Conservation (phyloP, 164 flowering plant genomes). For the Houttuynia cordata region DNA sequence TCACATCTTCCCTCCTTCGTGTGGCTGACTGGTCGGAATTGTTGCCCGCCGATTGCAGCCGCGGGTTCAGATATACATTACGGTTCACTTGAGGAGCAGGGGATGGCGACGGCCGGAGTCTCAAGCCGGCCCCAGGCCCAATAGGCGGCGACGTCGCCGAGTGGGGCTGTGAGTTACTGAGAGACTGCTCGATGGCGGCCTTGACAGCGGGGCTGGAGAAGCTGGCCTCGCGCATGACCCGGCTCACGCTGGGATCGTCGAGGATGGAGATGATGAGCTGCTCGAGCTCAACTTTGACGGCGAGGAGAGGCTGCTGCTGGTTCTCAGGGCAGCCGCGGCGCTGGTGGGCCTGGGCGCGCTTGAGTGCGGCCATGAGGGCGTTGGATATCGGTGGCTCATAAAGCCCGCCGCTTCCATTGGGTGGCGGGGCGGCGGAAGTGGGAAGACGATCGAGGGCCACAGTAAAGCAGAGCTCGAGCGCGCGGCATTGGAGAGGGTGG, state of each 20-base stretch:
- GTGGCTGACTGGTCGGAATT: slow-evolving; percentile 18
- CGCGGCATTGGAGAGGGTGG: slow-evolving; percentile 95
- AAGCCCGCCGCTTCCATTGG: slow-evolving; percentile 10
- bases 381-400: slow-evolving; percentile 82
- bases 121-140: slow-evolving; percentile 22
- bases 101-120: slow-evolving; percentile 23
- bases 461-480: slow-evolving; percentile 95
- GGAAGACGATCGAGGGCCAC: slow-evolving; percentile 95
- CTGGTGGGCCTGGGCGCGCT: slow-evolving; percentile 96
- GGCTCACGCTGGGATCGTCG: slow-evolving; percentile 91
- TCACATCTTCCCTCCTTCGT: slow-evolving; percentile 54
- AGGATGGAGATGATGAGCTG: slow-evolving; percentile 83
- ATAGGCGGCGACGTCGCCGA: slow-evolving; percentile 19
- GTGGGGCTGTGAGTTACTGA: slow-evolving; percentile 19
- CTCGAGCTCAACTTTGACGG: slow-evolving; percentile 94
- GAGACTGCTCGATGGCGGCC: slow-evolving; percentile 72
- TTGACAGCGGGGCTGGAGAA: slow-evolving; percentile 97
- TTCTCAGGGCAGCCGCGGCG: slow-evolving; percentile 94
- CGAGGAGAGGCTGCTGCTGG: slow-evolving; percentile 93
- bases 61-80: slow-evolving; percentile 51
- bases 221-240: slow-evolving; percentile 97
- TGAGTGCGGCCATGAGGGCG: slow-evolving; percentile 92
- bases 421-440: slow-evolving; percentile 36
- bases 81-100: slow-evolving; percentile 23
- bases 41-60: slow-evolving; percentile 26